Conservation (phyloP, 352 stramenopile species). For the Saprolegnia parasitica region DNA sequence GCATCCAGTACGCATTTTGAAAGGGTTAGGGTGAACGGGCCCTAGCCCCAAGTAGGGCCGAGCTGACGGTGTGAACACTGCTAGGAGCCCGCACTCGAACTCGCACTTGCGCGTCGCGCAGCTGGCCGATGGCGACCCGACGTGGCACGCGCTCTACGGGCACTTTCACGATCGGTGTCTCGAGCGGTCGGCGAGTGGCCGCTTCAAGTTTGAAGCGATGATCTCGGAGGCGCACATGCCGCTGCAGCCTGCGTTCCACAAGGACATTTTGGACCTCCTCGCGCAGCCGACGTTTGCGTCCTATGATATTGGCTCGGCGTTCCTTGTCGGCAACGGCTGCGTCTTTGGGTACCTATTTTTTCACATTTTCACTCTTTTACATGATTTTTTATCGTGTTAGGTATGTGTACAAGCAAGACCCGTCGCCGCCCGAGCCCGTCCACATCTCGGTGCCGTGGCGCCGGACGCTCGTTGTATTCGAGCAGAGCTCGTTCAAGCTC, state of each 20-base stretch:
- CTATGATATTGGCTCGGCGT: conserved; percentile 82
- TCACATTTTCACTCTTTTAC: background rate
- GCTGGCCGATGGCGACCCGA: background rate
- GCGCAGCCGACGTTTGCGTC: conserved; percentile 79
- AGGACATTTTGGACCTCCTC: conserved; percentile 85
- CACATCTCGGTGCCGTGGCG: conserved; percentile 50
- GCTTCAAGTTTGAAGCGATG: conserved; percentile 15
- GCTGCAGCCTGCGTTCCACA: conserved; percentile 69
- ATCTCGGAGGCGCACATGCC: conserved; percentile 30
- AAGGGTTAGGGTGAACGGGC: background rate
- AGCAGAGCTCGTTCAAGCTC: conserved; percentile 82
- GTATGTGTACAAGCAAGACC: conserved; percentile 48
- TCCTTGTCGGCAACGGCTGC: conserved; percentile 74
- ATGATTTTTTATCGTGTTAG: background rate
- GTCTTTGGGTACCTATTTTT: conserved; percentile 71
- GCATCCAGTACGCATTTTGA: conserved; percentile 25
- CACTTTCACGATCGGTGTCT: conserved; percentile 6
- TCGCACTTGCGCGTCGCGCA: conserved; percentile 20
- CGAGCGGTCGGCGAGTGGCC: conserved; percentile 8
- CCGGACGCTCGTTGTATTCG: conserved; percentile 81
- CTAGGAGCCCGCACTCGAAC: conserved; percentile 26
- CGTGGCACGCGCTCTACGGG: conserved; percentile 1
- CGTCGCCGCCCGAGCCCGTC: conserved; percentile 37
- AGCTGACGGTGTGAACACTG: background rate
- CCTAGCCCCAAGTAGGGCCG: background rate